Evolutionary conservation across 805 yeast genomes (phyloP), one percentile per base, ranked within the genome.

Genomic region (Nakazawaea peltata): DNA sequence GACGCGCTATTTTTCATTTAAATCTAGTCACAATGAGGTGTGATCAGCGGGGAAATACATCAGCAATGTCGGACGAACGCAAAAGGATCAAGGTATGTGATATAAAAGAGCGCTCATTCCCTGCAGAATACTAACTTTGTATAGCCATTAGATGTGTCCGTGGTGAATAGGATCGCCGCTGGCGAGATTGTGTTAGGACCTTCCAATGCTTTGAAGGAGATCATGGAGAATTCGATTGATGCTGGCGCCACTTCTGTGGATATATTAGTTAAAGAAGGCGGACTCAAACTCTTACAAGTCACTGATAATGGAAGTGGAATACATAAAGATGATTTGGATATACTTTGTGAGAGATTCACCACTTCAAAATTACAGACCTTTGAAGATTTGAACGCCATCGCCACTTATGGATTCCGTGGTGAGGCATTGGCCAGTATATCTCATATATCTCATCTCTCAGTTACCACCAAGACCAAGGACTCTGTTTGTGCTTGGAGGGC

Each of bases 111-210:
- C 7, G 23, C 23, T 21, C 10, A 21, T n/a, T 9, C 33, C 8
- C 13, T 19, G 10, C 28, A 12, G 7, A 19, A n/a, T 13, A 18
- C n/a, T 18, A 30, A 19, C 11, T 9, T 23, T 24, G n/a, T n/a
- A n/a, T 32, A 17, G 18, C 60, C 72, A 13, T 67, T 90, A 17
- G 92, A 81, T 30, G 61, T 61, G 12, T 54, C 74, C 2, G 97
- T 88, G 15, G 83, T 92, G 32, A 88, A 87, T 54, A 73, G 80
- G 42, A 92, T 92, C 19, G 98, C 98, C 0, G 98, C 98, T 1
- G 98, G 98, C 1, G 97, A 92, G 59, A 85, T 92, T 57, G 84
- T 92, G 39, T 71, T 88, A 19, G 90, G 88, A 4, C 97, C 98
- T 0, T 82, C 90, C 4, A 92, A 90, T 53, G 98, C 98, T 0